phyloP scores from a whole-genome alignment of 1,139 yeast genomes.

The Blastobotrys serpentis region DNA sequence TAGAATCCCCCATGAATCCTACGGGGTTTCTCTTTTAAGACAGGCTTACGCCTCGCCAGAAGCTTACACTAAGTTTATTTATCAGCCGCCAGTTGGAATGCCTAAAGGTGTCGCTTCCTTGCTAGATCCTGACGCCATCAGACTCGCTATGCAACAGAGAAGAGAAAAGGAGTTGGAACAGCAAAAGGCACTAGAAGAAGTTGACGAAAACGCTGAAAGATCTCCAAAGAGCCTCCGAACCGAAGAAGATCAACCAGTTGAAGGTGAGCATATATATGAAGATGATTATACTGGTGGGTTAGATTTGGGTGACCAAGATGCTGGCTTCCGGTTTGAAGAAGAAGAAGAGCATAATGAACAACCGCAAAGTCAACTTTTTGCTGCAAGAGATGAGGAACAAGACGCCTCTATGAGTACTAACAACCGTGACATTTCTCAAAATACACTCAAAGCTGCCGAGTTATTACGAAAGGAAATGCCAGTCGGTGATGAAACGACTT shows the following conservation, averaged over 20 bases:
- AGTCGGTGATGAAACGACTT: slow-evolving; percentile 17
- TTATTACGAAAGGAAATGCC: slow-evolving; percentile 46
- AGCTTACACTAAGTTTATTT: not conserved
- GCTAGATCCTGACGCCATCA: not conserved
- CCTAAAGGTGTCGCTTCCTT: not conserved
- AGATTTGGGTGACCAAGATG: slow-evolving; percentile 17
- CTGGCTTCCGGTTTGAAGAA: slow-evolving; percentile 13
- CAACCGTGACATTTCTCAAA: slow-evolving; percentile 39
- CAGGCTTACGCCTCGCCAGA: slow-evolving; percentile 7
- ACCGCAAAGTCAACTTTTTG: slow-evolving; percentile 13
- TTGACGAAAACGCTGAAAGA: not conserved
- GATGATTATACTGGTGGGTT: slow-evolving; percentile 25
- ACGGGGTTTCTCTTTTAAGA: not conserved
- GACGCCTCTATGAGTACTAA: not conserved
- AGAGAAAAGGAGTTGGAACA: not conserved
- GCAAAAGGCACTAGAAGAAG: not conserved
- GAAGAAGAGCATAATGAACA: slow-evolving; percentile 22
- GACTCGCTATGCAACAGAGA: slow-evolving; percentile 1
- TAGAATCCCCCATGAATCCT: slow-evolving; percentile 3
- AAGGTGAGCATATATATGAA: slow-evolving; percentile 26
- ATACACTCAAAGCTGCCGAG: slow-evolving; percentile 58
- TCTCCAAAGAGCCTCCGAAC: slow-evolving; percentile 4
- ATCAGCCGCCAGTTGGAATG: slow-evolving; percentile 10
- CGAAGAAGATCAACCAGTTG: slow-evolving; percentile 21
- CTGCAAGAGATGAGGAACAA: slow-evolving; percentile 16